phyloP scores from a whole-genome alignment of 257 asterid species.

The Ajuga chamaepitys region DNA sequence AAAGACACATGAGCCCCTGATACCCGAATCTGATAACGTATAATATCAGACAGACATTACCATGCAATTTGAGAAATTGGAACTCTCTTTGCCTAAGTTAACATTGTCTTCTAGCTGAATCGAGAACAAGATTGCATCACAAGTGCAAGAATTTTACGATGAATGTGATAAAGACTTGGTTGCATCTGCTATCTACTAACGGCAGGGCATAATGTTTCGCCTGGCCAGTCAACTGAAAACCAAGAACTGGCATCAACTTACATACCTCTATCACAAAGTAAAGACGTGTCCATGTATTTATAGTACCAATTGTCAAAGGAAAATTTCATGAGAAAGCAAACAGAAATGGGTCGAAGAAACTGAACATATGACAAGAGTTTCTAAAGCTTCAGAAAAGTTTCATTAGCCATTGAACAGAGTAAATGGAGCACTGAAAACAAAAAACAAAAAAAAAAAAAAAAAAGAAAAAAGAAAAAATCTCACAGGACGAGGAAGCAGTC shows the following conservation, averaged over 20 bases:
- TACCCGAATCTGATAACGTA: background rate
- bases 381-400: background rate
- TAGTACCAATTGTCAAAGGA: background rate
- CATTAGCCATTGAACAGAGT: background rate
- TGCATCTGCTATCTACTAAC: background rate
- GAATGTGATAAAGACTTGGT: background rate
- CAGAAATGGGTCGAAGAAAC: background rate
- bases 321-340: background rate
- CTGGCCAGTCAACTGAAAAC: background rate
- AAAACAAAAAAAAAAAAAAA: no score
- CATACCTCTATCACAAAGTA: conserved; percentile 1
- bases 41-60: background rate
- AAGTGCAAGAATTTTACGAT: background rate
- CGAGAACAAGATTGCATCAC: background rate
- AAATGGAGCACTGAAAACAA: background rate
- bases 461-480: no score
- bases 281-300: background rate
- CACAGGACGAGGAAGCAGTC: conserved; percentile 94
- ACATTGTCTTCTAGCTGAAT: background rate
- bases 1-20: conserved; percentile 14
- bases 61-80: background rate
- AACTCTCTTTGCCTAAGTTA: background rate
- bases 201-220: conserved; percentile 1
- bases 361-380: conserved; percentile 8
- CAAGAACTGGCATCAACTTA: background rate